Conservation (phyloP, 345 rosid species). For the Hibiscus trionum region DNA sequence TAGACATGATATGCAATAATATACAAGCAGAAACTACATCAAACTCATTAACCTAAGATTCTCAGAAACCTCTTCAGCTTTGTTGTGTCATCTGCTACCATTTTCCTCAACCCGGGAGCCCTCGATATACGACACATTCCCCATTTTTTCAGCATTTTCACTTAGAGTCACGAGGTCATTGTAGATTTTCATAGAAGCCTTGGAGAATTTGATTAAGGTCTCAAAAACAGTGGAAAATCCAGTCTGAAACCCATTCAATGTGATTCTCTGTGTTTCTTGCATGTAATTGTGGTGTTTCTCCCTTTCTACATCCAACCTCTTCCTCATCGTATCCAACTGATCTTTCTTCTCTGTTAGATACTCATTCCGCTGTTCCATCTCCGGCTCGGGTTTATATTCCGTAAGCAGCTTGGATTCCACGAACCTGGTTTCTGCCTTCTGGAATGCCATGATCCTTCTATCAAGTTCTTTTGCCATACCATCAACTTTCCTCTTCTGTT, state of each 20-base stretch:
- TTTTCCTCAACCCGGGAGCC: constrained; percentile 28
- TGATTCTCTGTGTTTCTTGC: constrained; percentile 53
- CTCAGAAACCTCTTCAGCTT: not conserved
- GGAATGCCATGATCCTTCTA: constrained; percentile 32
- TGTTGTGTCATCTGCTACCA: constrained; percentile 24
- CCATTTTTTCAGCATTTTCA: constrained; percentile 24
- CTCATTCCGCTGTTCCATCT: constrained; percentile 19
- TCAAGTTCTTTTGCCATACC: constrained; percentile 52
- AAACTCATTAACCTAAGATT: constrained; percentile 1
- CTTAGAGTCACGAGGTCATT: constrained; percentile 30
- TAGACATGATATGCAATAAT: constrained; percentile 25
- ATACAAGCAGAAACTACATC: constrained; percentile 18
- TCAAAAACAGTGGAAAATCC: constrained; percentile 45
- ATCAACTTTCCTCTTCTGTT: constrained; percentile 60
- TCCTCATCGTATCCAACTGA: constrained; percentile 41
- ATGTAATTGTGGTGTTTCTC: constrained; percentile 43
- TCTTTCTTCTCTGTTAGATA: constrained; percentile 33
- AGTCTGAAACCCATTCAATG: constrained; percentile 44
- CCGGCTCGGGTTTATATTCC: constrained; percentile 27
- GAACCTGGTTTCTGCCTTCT: constrained; percentile 41
- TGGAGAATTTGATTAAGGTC: constrained; percentile 43
- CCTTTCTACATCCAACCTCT: constrained; percentile 41
- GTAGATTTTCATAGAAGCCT: constrained; percentile 46
- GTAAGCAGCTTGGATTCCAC: constrained; percentile 29
- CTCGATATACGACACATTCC: constrained; percentile 26